A percentile compares a stretch with the other conserved stretches of the same genome.
These are phyloP conservation scores for Ceratobasidium sp. DNA, from an alignment of 1,284 basidiomycete species.

Conservation along the genomic window DNA sequence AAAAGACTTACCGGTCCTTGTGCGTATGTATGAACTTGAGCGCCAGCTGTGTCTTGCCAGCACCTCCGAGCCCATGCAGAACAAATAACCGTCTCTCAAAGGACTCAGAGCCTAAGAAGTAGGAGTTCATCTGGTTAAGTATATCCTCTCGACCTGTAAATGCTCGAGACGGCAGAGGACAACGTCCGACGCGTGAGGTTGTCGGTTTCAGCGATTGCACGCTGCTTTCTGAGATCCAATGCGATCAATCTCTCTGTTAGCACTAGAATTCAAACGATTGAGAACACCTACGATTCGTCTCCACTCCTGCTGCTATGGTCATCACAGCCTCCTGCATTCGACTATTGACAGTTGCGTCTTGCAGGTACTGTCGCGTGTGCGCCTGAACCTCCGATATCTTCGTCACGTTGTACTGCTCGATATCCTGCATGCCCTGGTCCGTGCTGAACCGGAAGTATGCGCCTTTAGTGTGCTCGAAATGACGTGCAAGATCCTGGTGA, in stretches of 20 bases:
- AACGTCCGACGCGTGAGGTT: no score
- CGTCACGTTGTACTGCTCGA: background rate
- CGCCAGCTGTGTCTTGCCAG: slow-evolving; percentile 8
- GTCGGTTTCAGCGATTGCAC: no score
- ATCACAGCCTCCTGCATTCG: no score
- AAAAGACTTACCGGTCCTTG: background rate
- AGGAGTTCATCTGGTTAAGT: background rate
- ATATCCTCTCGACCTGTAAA: slow-evolving; percentile 10
- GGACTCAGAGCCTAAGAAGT: background rate
- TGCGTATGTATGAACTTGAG: slow-evolving; percentile 2
- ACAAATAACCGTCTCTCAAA: background rate
- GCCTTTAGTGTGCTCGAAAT: background rate
- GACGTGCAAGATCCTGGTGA: background rate
- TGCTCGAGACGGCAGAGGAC: slow-evolving; percentile 1
- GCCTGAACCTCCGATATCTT: background rate
- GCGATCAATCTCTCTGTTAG: no score
- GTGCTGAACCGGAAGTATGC: slow-evolving; percentile 25
- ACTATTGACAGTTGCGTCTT: no score
- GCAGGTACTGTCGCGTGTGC: slow-evolving; percentile 2
- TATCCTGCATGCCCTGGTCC: slow-evolving; percentile 3
- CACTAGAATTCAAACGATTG: no score
- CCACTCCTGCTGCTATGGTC: no score
- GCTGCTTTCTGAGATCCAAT: no score
- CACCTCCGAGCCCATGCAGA: slow-evolving; percentile 17
- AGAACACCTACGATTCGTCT: no score